Percentiles rank a stretch among this genome's conserved stretches.
Evolutionary conservation across 176 grass and related monocot species (phyloP).

Genomic region (Musa acuminata): DNA sequence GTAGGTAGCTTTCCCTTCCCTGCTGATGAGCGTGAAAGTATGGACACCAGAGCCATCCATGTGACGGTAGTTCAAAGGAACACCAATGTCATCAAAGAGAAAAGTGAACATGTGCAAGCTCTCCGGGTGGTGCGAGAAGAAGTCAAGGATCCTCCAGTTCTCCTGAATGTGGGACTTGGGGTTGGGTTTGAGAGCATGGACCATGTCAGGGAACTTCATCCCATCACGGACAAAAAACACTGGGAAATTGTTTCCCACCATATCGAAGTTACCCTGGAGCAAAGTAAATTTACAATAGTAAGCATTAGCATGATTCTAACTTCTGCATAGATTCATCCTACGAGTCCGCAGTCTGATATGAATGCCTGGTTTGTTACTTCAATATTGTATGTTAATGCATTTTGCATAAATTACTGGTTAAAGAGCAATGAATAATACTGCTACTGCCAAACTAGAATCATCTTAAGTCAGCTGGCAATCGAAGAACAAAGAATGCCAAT

Average conservation of each 20-base stretch:
- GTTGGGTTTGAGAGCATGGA: slow-evolving; percentile 85
- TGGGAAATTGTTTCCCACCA: slow-evolving; percentile 92
- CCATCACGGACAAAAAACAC: slow-evolving; percentile 92
- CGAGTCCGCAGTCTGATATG: too few relatives aligned
- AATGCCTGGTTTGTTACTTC: too few relatives aligned
- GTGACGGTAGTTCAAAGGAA: slow-evolving; percentile 81
- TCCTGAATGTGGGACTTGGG: slow-evolving; percentile 87
- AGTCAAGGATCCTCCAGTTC: slow-evolving; percentile 80
- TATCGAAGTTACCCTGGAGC: slow-evolving; percentile 74
- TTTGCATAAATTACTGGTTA: not conserved
- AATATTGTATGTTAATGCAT: not conserved
- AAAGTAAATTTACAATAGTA: not conserved
- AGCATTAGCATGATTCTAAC: not conserved
- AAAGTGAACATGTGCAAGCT: slow-evolving; percentile 90
- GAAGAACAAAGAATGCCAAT: too few relatives aligned
- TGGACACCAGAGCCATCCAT: slow-evolving; percentile 94
- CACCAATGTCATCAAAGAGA: slow-evolving; percentile 79
- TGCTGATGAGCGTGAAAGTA: slow-evolving; percentile 65
- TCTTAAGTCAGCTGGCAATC: not conserved
- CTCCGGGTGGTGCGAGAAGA: slow-evolving; percentile 91
- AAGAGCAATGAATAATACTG: not conserved
- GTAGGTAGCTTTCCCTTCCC: slow-evolving; percentile 58
- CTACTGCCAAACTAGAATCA: not conserved
- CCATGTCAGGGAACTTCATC: slow-evolving; percentile 95
- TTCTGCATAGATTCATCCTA: not conserved